Percentiles rank a stretch among this genome's conserved stretches.
phyloP scores from a whole-genome alignment of 2,329 filamentous ascomycete genomes.

The Diaporthe citriasiana region DNA sequence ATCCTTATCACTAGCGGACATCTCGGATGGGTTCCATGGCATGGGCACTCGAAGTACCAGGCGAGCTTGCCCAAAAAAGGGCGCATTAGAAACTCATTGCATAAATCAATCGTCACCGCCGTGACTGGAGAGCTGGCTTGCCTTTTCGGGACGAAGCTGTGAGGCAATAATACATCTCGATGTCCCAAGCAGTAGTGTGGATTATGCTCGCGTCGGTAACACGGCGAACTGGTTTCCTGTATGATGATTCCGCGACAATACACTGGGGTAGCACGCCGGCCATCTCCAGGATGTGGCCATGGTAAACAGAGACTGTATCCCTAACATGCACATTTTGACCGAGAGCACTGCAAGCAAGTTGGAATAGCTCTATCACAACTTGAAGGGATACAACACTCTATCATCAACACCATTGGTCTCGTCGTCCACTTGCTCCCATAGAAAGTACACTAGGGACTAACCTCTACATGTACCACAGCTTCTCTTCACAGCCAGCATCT shows the following conservation, averaged over 20 bases:
- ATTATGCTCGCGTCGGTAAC: slow-evolving; percentile 1
- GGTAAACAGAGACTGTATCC: not conserved
- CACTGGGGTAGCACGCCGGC: not conserved
- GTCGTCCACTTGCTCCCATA: not conserved
- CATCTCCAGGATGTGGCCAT: not conserved
- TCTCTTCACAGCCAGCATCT: not conserved
- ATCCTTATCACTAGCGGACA: slow-evolving; percentile 14
- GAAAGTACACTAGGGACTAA: not conserved
- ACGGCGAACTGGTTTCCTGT: not conserved
- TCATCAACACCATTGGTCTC: not conserved
- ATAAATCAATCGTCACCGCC: not conserved
- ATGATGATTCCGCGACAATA: not conserved
- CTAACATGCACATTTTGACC: not conserved
- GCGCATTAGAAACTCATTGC: not conserved
- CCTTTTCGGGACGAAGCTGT: slow-evolving; percentile 3
- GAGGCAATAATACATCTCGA: slow-evolving; percentile 11
- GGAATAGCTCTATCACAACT: slow-evolving; percentile 1
- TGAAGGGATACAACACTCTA: not conserved
- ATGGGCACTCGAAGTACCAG: not conserved
- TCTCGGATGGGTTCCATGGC: slow-evolving; percentile 8
- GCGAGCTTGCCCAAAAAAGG: not conserved
- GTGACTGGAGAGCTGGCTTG: not conserved
- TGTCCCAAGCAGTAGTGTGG: slow-evolving; percentile 4
- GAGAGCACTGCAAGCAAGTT: slow-evolving; percentile 5
- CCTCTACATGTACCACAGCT: slow-evolving; percentile 12